phyloP scores from a whole-genome alignment of 1,284 basidiomycete species.

The Malassezia arunalokei region DNA sequence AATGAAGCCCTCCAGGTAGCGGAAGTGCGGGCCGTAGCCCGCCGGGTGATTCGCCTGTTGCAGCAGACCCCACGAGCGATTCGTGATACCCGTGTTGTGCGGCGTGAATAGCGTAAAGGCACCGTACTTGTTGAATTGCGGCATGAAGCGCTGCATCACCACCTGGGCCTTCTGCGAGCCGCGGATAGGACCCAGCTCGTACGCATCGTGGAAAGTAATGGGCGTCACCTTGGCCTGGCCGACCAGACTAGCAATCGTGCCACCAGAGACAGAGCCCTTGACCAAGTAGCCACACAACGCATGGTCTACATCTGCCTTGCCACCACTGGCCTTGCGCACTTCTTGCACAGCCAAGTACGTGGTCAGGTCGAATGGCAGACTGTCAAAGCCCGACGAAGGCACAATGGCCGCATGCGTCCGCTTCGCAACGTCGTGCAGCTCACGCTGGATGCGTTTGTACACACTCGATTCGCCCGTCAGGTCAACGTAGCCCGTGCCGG shows the following conservation, averaged over 20 bases:
- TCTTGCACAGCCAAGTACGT: constrained; percentile 54
- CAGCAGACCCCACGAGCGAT: constrained; percentile 65
- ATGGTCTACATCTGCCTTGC: constrained; percentile 24
- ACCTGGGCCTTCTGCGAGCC: constrained; percentile 46
- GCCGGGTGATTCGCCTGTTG: constrained; percentile 45
- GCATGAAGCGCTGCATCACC: constrained; percentile 51
- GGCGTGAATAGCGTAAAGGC: constrained; percentile 56
- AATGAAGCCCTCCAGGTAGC: constrained; percentile 61
- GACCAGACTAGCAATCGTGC: constrained; percentile 56
- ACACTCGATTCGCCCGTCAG: constrained; percentile 51
- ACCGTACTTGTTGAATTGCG: constrained; percentile 52
- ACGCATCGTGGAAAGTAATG: constrained; percentile 55
- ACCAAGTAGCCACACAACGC: constrained; percentile 48
- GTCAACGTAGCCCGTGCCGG: constrained; percentile 58
- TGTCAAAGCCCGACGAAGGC: constrained; percentile 61
- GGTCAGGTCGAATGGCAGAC: constrained; percentile 53
- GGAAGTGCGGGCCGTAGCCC: constrained; percentile 51
- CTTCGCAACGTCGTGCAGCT: constrained; percentile 59
- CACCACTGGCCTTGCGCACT: constrained; percentile 48
- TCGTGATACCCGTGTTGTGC: constrained; percentile 59
- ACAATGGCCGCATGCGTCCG: constrained; percentile 60
- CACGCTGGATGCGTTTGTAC: constrained; percentile 51
- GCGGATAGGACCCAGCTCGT: constrained; percentile 15
- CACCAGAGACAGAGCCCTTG: constrained; percentile 56
- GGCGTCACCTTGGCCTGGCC: constrained; percentile 48